Percentiles rank a stretch among this genome's conserved stretches.
Conservation (phyloP, 305 asterid genomes). For the Striga hermonthica region DNA sequence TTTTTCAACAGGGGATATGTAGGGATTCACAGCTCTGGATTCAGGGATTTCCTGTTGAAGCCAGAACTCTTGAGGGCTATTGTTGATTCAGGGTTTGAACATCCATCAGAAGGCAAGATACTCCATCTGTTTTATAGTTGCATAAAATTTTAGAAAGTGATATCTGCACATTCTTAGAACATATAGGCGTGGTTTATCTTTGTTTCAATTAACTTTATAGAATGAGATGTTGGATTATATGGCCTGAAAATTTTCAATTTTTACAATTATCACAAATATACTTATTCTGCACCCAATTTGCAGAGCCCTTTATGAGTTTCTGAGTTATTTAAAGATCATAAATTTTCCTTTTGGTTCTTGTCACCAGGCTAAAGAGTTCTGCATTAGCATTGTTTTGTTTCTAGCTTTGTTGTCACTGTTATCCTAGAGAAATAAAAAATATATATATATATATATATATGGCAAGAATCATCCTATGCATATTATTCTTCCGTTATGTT, state of each 20-base stretch:
- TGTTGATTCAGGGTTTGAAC: conserved; percentile 94
- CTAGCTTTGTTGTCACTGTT: no score
- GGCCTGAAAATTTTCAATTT: neutral
- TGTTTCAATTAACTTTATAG: neutral
- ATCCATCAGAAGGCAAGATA: conserved; percentile 89
- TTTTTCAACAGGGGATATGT: conserved; percentile 66
- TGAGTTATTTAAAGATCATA: neutral
- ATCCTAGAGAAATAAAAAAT: no score
- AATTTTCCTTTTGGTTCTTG: neutral
- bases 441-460: no score
- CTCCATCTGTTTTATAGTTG: conserved; percentile 1
- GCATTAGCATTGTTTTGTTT: neutral
- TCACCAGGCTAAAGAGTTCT: neutral
- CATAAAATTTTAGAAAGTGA: neutral
- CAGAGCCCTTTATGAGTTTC: no score
- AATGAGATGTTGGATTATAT: neutral
- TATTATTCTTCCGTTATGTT: neutral
- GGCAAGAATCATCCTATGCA: neutral
- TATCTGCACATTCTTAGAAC: neutral
- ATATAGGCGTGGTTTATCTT: neutral
- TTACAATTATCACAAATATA: neutral
- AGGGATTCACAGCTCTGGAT: conserved; percentile 94
- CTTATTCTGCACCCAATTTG: neutral
- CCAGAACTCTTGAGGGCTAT: conserved; percentile 92
- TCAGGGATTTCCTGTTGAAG: conserved; percentile 89